Base-by-base conservation (phyloP, 2,329 filamentous ascomycete species). In the Neopestalotiopsis rosae region DNA sequence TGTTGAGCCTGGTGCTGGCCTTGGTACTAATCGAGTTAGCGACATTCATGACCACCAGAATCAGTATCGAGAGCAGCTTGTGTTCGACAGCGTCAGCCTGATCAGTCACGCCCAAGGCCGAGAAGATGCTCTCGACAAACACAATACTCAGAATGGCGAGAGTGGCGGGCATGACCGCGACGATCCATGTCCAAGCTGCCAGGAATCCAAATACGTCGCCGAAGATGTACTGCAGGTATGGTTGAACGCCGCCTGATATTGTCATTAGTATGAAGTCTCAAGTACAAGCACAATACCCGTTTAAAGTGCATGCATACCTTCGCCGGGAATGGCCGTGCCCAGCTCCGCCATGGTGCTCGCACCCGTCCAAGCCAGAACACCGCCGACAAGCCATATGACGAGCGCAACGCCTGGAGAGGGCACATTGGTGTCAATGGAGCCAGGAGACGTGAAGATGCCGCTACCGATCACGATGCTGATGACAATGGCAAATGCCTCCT, bases 171-270 rank as follows among this genome's bases (percentile, higher is more conserved):
- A 90, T 91, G 30, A 90, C 86, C 24, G 86, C 88, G 5, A 91
- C 84, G 67, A 91, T 86, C 87, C 89, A 91, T 0, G 89, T 88
- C 89, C 89, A 91, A 0, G 88, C 88, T 5, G 88, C 88, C 5
- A 91, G 76, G 72, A 90, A 91, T n/a, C 88, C 89, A 63, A 86
- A 85, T 2, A 87, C 79, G 64, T 90, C 88, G 38, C 89, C 89
- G 70, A 85, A 91, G 42, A 90, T 86, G 75, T 89, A 85, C 72
- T 85, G 83, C 6, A 91, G 82, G 72, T 89, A 91, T 14, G 88
- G 88, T 73, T 91, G 89, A 61, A 91, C 85, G 17, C 89, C 89
- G 4, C 89, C 87, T 82, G 49, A 28, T 5, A 30, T 61, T 24
- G 69, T n/a, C n/a, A n/a, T 73, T 20, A 72, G 42, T 24, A 40